Conservation (phyloP, 2,329 filamentous ascomycete species). For the Ceratocystis alfenasii region DNA sequence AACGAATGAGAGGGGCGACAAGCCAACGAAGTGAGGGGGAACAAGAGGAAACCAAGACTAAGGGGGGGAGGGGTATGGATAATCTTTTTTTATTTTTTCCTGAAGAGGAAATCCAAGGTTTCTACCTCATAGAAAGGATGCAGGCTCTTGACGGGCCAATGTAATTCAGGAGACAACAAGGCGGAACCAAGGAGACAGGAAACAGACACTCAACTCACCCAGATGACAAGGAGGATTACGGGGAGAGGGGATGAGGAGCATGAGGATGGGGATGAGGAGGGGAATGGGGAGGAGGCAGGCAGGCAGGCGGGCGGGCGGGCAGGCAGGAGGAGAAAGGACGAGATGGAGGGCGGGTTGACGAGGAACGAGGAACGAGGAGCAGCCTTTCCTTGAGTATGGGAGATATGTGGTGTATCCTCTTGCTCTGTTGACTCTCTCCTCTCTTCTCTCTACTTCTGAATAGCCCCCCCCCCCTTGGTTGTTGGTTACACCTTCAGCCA, state of each 20-base stretch:
- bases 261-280: too few species aligned
- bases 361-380: too few species aligned
- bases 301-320: neutral
- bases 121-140: slow-evolving; percentile 9
- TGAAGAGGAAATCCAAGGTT: neutral
- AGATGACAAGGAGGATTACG: neutral
- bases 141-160: neutral
- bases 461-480: too few species aligned
- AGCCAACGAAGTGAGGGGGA: neutral
- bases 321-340: too few species aligned
- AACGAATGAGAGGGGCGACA: neutral
- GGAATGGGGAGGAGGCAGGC: neutral
- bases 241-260: neutral
- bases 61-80: neutral
- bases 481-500: neutral
- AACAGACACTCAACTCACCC: neutral
- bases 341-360: too few species aligned
- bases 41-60: neutral
- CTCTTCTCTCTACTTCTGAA: neutral
- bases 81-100: neutral
- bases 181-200: neutral
- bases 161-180: neutral
- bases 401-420: too few species aligned
- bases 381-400: too few species aligned
- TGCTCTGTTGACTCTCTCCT: neutral